Percentiles rank a stretch among this genome's conserved stretches.
These are phyloP conservation scores for Melampsora larici-populina DNA, from an alignment of 1,284 basidiomycete genomes.

Conservation along the genomic window DNA sequence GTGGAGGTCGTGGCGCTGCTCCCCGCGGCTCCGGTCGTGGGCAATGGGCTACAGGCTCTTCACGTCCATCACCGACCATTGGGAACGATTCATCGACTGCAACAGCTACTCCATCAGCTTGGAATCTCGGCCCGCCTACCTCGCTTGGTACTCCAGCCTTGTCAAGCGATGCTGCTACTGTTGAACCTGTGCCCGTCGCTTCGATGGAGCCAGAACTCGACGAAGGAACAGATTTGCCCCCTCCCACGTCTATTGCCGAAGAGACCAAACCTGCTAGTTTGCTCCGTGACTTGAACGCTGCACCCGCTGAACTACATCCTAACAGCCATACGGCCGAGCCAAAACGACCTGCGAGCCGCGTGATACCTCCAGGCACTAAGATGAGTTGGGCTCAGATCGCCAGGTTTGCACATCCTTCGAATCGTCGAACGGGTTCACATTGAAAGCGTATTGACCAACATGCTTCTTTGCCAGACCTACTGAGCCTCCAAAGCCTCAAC, in stretches of 20 bases:
- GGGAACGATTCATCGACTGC: conserved; percentile 3
- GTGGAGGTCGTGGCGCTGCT: conserved; percentile 33
- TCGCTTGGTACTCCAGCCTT: not conserved
- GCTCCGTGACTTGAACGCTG: not conserved
- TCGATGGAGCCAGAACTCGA: conserved; percentile 1
- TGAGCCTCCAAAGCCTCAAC: conserved; percentile 26
- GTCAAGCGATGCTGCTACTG: not conserved
- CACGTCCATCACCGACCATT: not conserved
- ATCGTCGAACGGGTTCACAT: not conserved
- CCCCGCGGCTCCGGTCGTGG: conserved; percentile 38
- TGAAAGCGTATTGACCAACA: not conserved
- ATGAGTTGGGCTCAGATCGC: conserved; percentile 44
- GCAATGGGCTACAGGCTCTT: conserved; percentile 14
- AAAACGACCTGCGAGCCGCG: conserved; percentile 29
- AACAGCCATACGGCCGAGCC: conserved; percentile 16
- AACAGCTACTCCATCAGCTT: conserved; percentile 24
- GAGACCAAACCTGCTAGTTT: not conserved
- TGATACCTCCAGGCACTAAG: conserved; percentile 42
- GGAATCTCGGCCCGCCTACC: conserved; percentile 11
- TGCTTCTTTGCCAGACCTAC: conserved; percentile 11
- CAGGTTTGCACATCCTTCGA: conserved; percentile 19
- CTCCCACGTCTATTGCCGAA: not conserved
- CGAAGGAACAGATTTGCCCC: not conserved
- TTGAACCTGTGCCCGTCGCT: not conserved
- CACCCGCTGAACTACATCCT: not conserved